Conservation (phyloP, 176 grass and related monocot genomes). For the Secale cereale region DNA sequence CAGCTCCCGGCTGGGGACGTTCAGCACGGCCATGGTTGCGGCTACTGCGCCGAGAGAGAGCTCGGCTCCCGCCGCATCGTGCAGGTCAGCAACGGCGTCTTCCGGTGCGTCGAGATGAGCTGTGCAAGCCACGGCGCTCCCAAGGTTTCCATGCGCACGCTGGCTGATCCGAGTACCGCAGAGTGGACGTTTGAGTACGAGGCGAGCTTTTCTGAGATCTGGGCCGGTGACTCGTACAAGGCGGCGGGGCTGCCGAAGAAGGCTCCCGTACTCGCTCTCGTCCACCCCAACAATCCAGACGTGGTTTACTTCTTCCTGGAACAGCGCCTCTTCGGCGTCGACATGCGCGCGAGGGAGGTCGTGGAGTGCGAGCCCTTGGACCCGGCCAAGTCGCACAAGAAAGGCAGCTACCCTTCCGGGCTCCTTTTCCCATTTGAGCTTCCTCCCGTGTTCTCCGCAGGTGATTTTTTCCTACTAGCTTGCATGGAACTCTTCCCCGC, state of each 20-base stretch:
- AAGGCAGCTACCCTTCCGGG: neutral
- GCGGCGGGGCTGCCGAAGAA: neutral
- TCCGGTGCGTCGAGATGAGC: neutral
- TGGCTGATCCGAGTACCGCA: neutral
- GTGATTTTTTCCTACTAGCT: neutral
- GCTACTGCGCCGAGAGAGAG: neutral
- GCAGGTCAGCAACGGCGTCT: neutral
- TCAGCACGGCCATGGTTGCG: neutral
- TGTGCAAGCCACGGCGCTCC: neutral
- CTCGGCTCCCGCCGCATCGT: neutral
- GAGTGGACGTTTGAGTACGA: constrained; percentile 14
- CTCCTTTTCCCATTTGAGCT: neutral
- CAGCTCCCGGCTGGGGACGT: neutral
- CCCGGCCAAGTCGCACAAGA: neutral
- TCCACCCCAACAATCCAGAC: neutral
- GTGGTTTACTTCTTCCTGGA: neutral
- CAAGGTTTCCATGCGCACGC: neutral
- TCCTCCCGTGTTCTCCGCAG: neutral
- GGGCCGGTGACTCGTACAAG: neutral
- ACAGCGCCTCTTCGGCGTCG: neutral
- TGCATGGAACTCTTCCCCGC: neutral
- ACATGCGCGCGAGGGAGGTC: neutral
- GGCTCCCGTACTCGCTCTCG: neutral
- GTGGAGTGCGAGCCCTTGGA: neutral
- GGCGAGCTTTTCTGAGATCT: constrained; percentile 15